phyloP scores from a whole-genome alignment of 179 eudicot genomes.

The Silene coronaria region DNA sequence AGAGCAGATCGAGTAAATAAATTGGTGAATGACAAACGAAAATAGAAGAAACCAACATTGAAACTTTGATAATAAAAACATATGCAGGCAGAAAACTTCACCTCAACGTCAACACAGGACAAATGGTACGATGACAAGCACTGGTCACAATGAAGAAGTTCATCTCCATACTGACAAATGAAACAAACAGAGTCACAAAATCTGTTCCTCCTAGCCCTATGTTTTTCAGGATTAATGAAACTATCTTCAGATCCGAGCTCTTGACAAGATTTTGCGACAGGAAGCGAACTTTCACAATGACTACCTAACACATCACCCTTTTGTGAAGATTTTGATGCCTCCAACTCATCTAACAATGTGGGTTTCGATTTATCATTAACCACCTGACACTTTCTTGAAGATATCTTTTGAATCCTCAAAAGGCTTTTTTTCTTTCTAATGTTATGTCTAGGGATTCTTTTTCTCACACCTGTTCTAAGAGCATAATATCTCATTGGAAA shows the following conservation, averaged over 20 bases:
- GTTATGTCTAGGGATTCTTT: constrained; percentile 16
- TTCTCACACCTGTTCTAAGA: constrained; percentile 10
- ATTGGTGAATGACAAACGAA: constrained; percentile 2
- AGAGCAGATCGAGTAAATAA: too few relatives aligned
- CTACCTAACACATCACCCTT: constrained; percentile 14
- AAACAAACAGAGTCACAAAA: constrained; percentile 43
- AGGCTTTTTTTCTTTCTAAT: constrained; percentile 25
- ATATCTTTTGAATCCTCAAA: constrained; percentile 23
- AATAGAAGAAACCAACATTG: not conserved
- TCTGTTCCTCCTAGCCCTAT: constrained; percentile 30
- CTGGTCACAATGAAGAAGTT: constrained; percentile 42
- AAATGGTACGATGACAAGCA: constrained; percentile 54
- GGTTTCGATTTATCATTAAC: constrained; percentile 18
- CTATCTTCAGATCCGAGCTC: constrained; percentile 23
- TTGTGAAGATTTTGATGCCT: constrained; percentile 9
- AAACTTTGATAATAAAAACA: too few relatives aligned
- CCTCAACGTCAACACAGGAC: constrained; percentile 45
- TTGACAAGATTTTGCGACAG: constrained; percentile 25
- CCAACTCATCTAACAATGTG: constrained; percentile 13
- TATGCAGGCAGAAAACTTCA: constrained; percentile 15
- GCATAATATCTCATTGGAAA: constrained; percentile 19
- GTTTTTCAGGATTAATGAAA: constrained; percentile 20
- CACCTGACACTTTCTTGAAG: constrained; percentile 28
- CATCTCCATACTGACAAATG: constrained; percentile 49
- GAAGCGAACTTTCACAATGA: constrained; percentile 10